Conservation (phyloP, 495 filamentous ascomycete genomes). For the Daldinia loculata region DNA sequence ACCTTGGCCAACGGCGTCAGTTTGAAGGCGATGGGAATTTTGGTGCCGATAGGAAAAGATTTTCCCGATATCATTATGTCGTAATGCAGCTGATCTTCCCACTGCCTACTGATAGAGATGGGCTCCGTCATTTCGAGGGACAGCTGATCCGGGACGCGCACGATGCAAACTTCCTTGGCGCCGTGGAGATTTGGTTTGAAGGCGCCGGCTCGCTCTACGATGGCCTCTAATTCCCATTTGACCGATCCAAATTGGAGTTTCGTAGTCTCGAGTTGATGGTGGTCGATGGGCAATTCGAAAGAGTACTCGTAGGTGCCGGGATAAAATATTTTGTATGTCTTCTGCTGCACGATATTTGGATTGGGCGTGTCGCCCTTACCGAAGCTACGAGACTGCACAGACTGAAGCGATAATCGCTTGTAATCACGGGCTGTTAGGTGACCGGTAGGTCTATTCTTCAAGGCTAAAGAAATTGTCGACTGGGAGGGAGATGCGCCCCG, state of each 20-base stretch:
- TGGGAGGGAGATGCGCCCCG: slow-evolving; percentile 26
- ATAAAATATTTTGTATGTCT: slow-evolving; percentile 87
- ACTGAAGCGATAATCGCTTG: slow-evolving; percentile 77
- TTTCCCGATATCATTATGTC: slow-evolving; percentile 99
- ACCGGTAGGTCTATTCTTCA: slow-evolving; percentile 35
- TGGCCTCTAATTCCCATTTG: slow-evolving; percentile 87
- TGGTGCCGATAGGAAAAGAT: slow-evolving; percentile 91
- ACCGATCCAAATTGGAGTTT: slow-evolving; percentile 89
- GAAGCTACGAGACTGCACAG: slow-evolving; percentile 85
- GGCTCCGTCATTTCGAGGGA: slow-evolving; percentile 95
- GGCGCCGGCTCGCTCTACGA: slow-evolving; percentile 87
- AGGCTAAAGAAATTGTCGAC: slow-evolving; percentile 40
- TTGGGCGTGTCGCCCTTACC: slow-evolving; percentile 76
- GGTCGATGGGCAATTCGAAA: slow-evolving; percentile 94
- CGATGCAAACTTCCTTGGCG: slow-evolving; percentile 81
- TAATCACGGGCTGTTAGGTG: slow-evolving; percentile 58
- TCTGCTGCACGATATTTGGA: slow-evolving; percentile 73
- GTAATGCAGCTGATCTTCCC: slow-evolving; percentile 98
- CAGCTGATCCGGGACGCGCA: slow-evolving; percentile 88
- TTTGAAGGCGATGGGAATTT: slow-evolving; percentile 97
- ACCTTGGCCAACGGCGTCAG: slow-evolving; percentile 96
- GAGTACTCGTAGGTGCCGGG: slow-evolving; percentile 94
- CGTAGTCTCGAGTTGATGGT: slow-evolving; percentile 89
- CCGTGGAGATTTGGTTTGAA: slow-evolving; percentile 92
- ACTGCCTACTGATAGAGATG: slow-evolving; percentile 94